A percentile compares a stretch with the other conserved stretches of the same genome.
Evolutionary conservation across 345 rosid species (phyloP).

Genomic region (Camelina hispida): DNA sequence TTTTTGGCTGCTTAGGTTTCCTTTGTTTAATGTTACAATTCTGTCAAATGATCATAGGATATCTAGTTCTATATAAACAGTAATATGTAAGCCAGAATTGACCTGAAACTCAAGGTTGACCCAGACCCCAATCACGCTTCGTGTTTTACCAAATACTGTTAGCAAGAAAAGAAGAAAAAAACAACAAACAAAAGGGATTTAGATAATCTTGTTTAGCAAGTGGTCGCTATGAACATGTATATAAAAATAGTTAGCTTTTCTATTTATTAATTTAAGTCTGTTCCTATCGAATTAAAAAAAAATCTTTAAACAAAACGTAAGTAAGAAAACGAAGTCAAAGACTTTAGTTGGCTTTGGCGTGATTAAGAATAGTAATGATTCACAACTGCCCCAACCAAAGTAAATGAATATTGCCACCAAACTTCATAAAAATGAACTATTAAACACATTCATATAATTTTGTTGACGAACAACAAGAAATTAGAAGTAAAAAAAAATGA

Average conservation of each 20-base stretch:
- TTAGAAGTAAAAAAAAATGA: no score
- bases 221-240: neutral
- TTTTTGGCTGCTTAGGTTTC: constrained; percentile 14
- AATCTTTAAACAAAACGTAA: constrained; percentile 18
- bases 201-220: constrained; percentile 7
- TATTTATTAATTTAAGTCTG: neutral
- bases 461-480: neutral
- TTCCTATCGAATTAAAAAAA: neutral
- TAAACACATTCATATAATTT: neutral
- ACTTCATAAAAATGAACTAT: constrained; percentile 28
- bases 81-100: constrained; percentile 28
- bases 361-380: constrained; percentile 34
- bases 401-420: constrained; percentile 31
- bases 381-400: constrained; percentile 39
- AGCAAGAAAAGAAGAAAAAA: no score
- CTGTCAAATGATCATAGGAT: constrained; percentile 15
- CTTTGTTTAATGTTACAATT: neutral
- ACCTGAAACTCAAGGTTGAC: constrained; percentile 41
- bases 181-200: neutral
- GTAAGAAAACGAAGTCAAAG: constrained; percentile 23
- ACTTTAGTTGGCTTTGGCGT: constrained; percentile 38
- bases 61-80: neutral
- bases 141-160: neutral
- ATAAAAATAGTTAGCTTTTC: neutral
- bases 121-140: constrained; percentile 27